Percentiles rank a stretch among this genome's conserved stretches.
These are phyloP conservation scores for Mycosphaerella sp. DNA, from an alignment of 2,329 filamentous ascomycete genomes.

Conservation along the genomic window DNA sequence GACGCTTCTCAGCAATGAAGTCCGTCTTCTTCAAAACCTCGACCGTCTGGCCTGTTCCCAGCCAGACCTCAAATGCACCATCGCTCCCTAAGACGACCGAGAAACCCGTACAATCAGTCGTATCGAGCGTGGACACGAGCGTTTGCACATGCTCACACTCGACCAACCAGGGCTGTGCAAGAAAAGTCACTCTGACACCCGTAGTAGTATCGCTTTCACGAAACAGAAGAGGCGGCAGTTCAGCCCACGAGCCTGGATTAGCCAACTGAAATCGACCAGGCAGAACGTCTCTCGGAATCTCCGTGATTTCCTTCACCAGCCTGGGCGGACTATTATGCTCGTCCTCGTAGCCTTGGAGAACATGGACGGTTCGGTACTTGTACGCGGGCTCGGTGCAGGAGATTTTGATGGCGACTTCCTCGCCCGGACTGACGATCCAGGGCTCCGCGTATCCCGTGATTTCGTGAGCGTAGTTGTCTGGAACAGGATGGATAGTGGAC, in stretches of 20 bases:
- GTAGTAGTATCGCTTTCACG: background rate
- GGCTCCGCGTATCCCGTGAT: constrained; percentile 3
- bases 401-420: constrained; percentile 1
- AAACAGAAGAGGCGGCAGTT: background rate
- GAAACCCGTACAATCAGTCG: background rate
- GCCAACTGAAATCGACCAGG: background rate
- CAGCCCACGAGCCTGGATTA: background rate
- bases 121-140: background rate
- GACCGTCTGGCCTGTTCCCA: background rate
- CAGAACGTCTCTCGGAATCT: background rate
- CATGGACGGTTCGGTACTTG: background rate
- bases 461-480: background rate
- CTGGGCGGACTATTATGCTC: background rate
- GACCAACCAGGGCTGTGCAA: background rate
- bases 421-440: constrained; percentile 1
- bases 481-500: constrained; percentile 1
- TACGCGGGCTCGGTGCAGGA: background rate
- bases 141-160: background rate
- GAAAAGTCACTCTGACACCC: background rate
- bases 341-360: background rate
- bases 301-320: background rate
- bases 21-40: background rate
- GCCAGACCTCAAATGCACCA: background rate
- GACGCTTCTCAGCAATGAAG: background rate
- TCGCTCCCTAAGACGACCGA: background rate